Evolutionary conservation across 2,329 filamentous ascomycete species (phyloP), one percentile per base, ranked within the genome.

Genomic region (Xylaria sp.): DNA sequence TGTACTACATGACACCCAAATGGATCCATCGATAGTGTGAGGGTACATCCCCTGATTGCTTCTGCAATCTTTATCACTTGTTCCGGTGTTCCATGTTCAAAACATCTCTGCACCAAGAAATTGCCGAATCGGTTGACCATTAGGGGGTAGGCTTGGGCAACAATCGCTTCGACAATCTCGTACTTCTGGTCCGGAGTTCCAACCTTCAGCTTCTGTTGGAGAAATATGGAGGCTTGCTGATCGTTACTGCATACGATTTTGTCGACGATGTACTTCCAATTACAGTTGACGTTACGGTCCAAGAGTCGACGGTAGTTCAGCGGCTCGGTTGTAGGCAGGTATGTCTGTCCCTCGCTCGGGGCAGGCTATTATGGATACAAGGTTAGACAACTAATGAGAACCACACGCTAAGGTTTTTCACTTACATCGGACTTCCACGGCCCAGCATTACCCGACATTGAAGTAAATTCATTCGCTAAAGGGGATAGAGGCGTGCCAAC

Each of bases 181-280:
- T 93, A 97, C 81, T 98, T 99, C 80, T 98, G 96, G 76, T 98
- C 94, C 0, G 91, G 86, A 4, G 94, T 97, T 67, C 94, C 94
- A 70, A 97, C 92, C 83, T 99, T 99, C 74, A 99, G 91, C 83
- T 99, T 99, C 82, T 99, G 96, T 80, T 99, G 96, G 52, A 99
- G 85, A 81, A 99, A 99, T 76, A 99, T 98, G 2, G 96, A 99
- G 10, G 97, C 96, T 81, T 99, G 96, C 81, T 99, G 96, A 78
- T 99, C 96, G 80, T 99, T 98, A 83, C 94, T 97, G 87, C 93
- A 97, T 73, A 99, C 94, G 78, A 99, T 99, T 85, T 98, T 98
- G 83, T 99, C 95, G 63, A 99, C 96, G 74, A 99, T 97, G 79
- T 97, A 97, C 82, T 96, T 97, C 96, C 95, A 99, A 83, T 99